These are phyloP conservation scores for Botrytis squamosa DNA, from an alignment of 2,329 filamentous ascomycete genomes.

Conservation along the genomic window DNA sequence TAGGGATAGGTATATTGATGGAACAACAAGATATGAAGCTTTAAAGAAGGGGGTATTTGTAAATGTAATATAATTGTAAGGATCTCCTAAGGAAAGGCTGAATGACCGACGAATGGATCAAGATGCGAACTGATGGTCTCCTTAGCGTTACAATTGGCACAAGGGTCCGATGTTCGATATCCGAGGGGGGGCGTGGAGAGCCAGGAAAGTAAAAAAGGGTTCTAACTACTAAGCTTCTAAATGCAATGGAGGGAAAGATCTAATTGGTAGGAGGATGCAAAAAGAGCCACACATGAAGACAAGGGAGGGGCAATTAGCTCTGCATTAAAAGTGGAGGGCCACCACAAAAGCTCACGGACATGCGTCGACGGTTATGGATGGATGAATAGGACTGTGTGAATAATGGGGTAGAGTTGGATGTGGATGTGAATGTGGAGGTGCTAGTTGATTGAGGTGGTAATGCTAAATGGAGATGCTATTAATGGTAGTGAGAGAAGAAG, in stretches of 20 bases:
- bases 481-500: neutral
- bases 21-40: constrained; percentile 1
- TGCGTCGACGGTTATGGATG: constrained; percentile 6
- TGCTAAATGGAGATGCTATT: neutral
- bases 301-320: neutral
- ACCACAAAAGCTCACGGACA: constrained; percentile 3
- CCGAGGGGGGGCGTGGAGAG: constrained; percentile 4
- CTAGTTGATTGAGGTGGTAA: neutral
- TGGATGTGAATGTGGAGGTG: neutral
- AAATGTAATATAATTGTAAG: constrained; percentile 14
- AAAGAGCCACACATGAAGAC: neutral
- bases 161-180: constrained; percentile 13
- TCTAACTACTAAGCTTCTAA: neutral
- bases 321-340: constrained; percentile 2
- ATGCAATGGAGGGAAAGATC: neutral
- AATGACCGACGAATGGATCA: constrained; percentile 8
- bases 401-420: neutral
- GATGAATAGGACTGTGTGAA: constrained; percentile 3
- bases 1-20: neutral
- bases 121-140: neutral
- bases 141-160: constrained; percentile 18
- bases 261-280: neutral
- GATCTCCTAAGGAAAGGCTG: neutral
- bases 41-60: constrained; percentile 11
- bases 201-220: neutral